Evolutionary conservation across 2,329 filamentous ascomycete genomes (phyloP).

Genomic region (Claviceps humidiphila): DNA sequence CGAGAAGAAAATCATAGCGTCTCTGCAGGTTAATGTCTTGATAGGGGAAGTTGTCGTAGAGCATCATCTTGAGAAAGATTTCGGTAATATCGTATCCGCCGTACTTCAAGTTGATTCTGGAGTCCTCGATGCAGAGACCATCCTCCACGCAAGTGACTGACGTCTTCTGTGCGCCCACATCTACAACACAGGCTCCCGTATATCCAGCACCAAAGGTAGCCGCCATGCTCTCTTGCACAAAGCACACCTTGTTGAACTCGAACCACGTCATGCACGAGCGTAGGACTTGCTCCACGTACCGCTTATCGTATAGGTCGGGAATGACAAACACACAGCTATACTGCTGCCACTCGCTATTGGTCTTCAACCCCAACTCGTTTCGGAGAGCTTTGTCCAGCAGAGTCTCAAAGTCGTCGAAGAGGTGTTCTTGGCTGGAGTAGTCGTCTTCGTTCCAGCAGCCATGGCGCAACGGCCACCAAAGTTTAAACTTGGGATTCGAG

Average conservation of each 20-base stretch:
- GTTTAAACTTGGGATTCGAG: slow-evolving; percentile 76
- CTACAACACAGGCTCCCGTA: slow-evolving; percentile 86
- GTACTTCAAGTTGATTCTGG: slow-evolving; percentile 86
- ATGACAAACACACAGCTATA: slow-evolving; percentile 97
- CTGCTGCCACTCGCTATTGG: slow-evolving; percentile 69
- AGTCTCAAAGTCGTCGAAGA: slow-evolving; percentile 77
- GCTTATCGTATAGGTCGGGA: slow-evolving; percentile 91
- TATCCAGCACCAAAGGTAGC: slow-evolving; percentile 93
- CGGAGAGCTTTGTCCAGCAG: slow-evolving; percentile 79
- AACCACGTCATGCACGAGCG: slow-evolving; percentile 82
- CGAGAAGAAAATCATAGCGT: slow-evolving; percentile 83
- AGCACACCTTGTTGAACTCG: slow-evolving; percentile 76
- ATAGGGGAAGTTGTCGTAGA: slow-evolving; percentile 92
- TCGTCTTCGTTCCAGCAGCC: slow-evolving; percentile 87
- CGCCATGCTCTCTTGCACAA: slow-evolving; percentile 91
- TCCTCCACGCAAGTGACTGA: slow-evolving; percentile 96
- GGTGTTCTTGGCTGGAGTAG: slow-evolving; percentile 64
- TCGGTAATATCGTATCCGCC: slow-evolving; percentile 89
- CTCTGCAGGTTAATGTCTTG: slow-evolving; percentile 82
- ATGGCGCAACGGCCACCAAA: slow-evolving; percentile 81
- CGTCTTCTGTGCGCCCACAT: slow-evolving; percentile 94
- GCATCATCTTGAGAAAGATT: slow-evolving; percentile 94
- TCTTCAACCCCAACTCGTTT: slow-evolving; percentile 66
- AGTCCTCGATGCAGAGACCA: slow-evolving; percentile 88
- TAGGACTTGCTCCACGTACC: slow-evolving; percentile 73